These are phyloP conservation scores for Dothidotthia symphoricarpi DNA, from an alignment of 2,329 filamentous ascomycete genomes.

Conservation along the genomic window DNA sequence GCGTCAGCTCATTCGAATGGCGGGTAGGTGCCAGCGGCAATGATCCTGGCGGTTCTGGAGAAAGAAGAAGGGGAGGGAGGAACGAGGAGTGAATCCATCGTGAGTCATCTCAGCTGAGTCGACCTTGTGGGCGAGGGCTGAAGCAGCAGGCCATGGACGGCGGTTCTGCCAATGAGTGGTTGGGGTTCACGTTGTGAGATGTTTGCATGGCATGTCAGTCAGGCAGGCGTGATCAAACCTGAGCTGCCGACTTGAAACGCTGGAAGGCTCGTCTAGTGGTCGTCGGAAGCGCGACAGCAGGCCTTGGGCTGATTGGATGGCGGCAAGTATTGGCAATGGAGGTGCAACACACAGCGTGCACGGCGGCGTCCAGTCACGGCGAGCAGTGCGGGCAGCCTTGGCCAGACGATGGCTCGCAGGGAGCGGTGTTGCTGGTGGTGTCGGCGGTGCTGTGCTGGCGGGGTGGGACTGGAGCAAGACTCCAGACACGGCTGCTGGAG, in stretches of 20 bases:
- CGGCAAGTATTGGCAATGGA: slow-evolving; percentile 32
- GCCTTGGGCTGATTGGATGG: slow-evolving; percentile 23
- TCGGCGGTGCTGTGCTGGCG: slow-evolving; percentile 2
- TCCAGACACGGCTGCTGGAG: no score
- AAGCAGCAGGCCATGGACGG: slow-evolving; percentile 7
- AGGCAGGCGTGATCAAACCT: slow-evolving; percentile 30
- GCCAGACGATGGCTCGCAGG: background rate
- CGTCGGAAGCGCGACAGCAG: slow-evolving; percentile 14
- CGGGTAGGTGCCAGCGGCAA: slow-evolving; percentile 2
- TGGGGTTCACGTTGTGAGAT: background rate
- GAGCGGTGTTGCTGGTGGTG: background rate
- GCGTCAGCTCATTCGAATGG: slow-evolving; percentile 9
- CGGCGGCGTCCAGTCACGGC: slow-evolving; percentile 7
- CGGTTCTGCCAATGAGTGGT: slow-evolving; percentile 8
- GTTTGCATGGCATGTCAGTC: slow-evolving; percentile 9
- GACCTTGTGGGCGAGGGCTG: slow-evolving; percentile 6
- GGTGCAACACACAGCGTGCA: slow-evolving; percentile 17
- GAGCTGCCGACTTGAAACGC: slow-evolving; percentile 30
- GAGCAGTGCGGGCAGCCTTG: no score
- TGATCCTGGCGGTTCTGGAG: background rate
- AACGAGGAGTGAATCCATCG: slow-evolving; percentile 2
- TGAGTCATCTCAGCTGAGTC: slow-evolving; percentile 7
- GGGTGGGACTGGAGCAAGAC: no score
- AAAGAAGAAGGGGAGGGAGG: slow-evolving; percentile 6
- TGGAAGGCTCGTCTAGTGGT: slow-evolving; percentile 19